Base-by-base conservation (phyloP, 1,284 basidiomycete species). In the Ustilago curta region DNA sequence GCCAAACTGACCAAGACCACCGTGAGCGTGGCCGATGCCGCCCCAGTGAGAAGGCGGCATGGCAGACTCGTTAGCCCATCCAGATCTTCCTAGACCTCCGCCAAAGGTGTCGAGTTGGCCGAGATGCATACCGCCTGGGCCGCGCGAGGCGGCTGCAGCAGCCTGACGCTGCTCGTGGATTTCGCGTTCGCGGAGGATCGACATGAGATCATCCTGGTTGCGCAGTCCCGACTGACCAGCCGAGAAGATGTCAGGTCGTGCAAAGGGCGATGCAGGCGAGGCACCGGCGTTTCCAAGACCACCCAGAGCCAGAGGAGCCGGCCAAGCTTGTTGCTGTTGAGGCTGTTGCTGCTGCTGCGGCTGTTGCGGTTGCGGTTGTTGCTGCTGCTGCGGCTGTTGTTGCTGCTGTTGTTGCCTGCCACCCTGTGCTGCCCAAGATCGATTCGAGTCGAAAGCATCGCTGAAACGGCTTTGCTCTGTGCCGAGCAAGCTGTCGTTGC, bases 111-210 rank as follows among this genome's bases (percentile, higher is more conserved):
- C 72, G 35, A 63, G 59, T 49, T 71, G 72, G 14, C 65, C 72
- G n/a, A 72, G 58, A 23, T 59, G 53, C 52, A 76, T 61, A 18
- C 62, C 60, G 6, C 58, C 63, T 1, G 53, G 69, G 16, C 65
- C 72, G 23, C 76, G 72, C 48, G 54, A 51, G n/a, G 67, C 54
- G 39, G 69, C 76, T 27, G 65, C 76, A 11, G 71, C 76, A 18
- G 72, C 69, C 11, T 73, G 73, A 49, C 70, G 66, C 50, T 79
- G 78, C 39, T 80, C 76, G 32, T 78, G 70, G 52, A 80, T 8
- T 51, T 80, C 78, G 21, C 78, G 69, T 50, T 80, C 76, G 19
- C 78, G 70, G 29, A 77, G 52, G 25, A 78, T 59, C 16, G 66
- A 63, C 18, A 78, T 59, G 55, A 76, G 60, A 18, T 78, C 78